These are phyloP conservation scores for Geotrichum macrosporum DNA, from an alignment of 1,139 yeast genomes.

Conservation along the genomic window DNA sequence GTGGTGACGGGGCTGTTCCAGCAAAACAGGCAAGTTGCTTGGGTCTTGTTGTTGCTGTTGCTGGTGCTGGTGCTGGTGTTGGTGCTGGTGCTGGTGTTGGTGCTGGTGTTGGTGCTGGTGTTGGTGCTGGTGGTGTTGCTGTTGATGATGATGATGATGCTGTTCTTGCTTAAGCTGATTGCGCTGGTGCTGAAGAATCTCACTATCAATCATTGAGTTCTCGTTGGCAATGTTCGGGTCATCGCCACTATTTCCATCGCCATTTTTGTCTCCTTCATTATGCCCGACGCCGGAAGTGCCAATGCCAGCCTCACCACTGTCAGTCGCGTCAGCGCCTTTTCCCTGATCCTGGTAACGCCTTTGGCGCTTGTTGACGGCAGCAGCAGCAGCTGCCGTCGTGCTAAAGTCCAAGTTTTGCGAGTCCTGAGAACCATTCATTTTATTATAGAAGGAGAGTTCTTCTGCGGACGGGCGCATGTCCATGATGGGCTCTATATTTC, in stretches of 20 bases:
- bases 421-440: conserved; percentile 5
- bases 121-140: no score
- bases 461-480: conserved; percentile 4
- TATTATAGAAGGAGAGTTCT: conserved; percentile 6
- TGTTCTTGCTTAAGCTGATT: conserved; percentile 9
- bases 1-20: neutral
- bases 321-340: neutral
- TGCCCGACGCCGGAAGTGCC: no score
- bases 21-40: neutral
- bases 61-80: neutral
- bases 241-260: conserved; percentile 2
- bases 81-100: conserved; percentile 1
- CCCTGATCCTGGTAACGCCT: neutral
- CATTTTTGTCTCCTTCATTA: neutral
- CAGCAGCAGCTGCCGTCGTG: neutral
- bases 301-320: neutral
- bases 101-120: no score
- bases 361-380: conserved; percentile 9
- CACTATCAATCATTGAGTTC: conserved; percentile 13
- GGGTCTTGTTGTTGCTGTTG: conserved; percentile 1
- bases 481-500: neutral
- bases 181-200: conserved; percentile 13
- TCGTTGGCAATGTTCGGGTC: conserved; percentile 2
- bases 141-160: conserved; percentile 1
- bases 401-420: neutral